phyloP scores from a whole-genome alignment of 352 stramenopile genomes.

The Globisporangium okanoganense region DNA sequence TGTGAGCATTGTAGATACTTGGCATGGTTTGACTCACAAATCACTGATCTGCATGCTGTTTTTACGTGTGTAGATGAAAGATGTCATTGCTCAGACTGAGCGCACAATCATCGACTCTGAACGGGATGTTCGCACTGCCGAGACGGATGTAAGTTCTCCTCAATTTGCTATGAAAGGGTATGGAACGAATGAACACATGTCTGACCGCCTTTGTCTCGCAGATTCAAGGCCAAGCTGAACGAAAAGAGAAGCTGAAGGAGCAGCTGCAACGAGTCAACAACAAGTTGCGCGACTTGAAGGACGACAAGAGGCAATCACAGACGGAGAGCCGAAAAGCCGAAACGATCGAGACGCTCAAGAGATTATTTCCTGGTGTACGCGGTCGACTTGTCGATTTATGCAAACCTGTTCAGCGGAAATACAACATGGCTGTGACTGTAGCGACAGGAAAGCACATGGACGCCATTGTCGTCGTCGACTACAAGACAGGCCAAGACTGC shows the following conservation, averaged over 20 bases:
- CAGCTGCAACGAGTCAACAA: constrained; percentile 69
- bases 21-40: background rate
- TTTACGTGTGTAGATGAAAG: constrained; percentile 41
- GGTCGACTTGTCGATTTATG: constrained; percentile 97
- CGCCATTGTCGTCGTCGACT: constrained; percentile 75
- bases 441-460: constrained; percentile 98
- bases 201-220: constrained; percentile 11
- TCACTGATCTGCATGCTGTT: background rate
- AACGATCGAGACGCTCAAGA: constrained; percentile 77
- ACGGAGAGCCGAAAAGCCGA: constrained; percentile 83
- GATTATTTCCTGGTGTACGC: constrained; percentile 90
- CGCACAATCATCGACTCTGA: constrained; percentile 49
- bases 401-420: constrained; percentile 94
- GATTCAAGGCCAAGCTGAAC: constrained; percentile 49
- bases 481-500: constrained; percentile 80
- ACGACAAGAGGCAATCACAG: constrained; percentile 91
- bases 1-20: background rate
- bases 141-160: constrained; percentile 42
- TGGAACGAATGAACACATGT: background rate
- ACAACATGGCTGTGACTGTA: constrained; percentile 97
- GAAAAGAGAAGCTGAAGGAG: constrained; percentile 64
- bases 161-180: background rate
- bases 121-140: constrained; percentile 41
- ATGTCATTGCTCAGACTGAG: constrained; percentile 64
- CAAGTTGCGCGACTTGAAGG: constrained; percentile 90